Evolutionary conservation across 768 basidiomycete species (phyloP), one percentile per base, ranked within the genome.

Genomic region (Collybiopsis confluens): DNA sequence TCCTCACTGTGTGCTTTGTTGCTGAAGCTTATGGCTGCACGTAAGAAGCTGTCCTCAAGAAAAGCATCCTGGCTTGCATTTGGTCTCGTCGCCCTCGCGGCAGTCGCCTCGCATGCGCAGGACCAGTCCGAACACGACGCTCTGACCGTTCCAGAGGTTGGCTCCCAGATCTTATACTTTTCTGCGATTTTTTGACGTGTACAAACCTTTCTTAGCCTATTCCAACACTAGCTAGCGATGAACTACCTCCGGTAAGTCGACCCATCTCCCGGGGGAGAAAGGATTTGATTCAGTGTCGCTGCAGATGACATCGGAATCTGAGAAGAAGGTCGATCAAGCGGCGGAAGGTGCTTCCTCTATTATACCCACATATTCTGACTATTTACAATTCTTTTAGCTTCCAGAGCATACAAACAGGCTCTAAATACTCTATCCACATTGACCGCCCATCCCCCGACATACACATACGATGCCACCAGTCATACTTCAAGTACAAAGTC

Each of bases 331-430:
- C 27, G 77, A 79, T 54, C 76, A 75, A 55, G 72, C 68, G 46
- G 72, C 74, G 18, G 83, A 85, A 75, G 83, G 83, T 83, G 52
- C 37, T 61, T 45, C 18, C 45, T 46, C 45, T 13, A 38, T 24
- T 47, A 53, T 37, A 1, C 23, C 50, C 41, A 27, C 30, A 20
- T 11, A 43, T 30, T 26, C 28, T 10, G 46, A 18, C 47, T 48
- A 21, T 54, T 21, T 36, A 58, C 59, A 27, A 27, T 8, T 16
- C 26, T 11, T 41, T 27, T 57, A 90, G 90, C 89, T 55, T 67
- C 79, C 13, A 79, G 83, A 57, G 90, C 89, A 10, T 91, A 90
- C 70, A 86, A 79, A 63, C 82, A 88, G 66, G 90, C 90, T 10
- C 66, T 88, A 54, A 65, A 78, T 7, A 89, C 88, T 3, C 73